Conservation (phyloP, 1,284 basidiomycete species). For the Termitomyces sp. region DNA sequence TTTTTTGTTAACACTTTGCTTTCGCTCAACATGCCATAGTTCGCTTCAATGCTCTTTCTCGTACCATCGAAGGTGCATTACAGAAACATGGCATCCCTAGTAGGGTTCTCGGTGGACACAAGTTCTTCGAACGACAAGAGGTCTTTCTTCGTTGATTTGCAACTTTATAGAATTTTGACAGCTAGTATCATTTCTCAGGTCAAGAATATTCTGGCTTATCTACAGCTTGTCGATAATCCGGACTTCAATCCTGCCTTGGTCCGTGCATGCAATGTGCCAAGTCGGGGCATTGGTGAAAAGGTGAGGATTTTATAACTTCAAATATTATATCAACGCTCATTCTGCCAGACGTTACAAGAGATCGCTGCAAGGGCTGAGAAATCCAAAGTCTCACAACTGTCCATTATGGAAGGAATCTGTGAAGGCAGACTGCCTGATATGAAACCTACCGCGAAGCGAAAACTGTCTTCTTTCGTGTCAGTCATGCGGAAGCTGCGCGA, state of each 20-base stretch:
- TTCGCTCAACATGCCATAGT: constrained; percentile 39
- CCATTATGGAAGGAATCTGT: constrained; percentile 19
- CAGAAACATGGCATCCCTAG: constrained; percentile 78
- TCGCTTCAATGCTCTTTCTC: constrained; percentile 80
- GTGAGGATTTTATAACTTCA: constrained; percentile 29
- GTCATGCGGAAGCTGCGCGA: constrained; percentile 37
- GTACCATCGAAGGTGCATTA: constrained; percentile 73
- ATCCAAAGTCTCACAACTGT: constrained; percentile 15
- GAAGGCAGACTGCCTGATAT: constrained; percentile 17
- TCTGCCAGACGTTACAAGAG: constrained; percentile 16
- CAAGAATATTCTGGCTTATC: constrained; percentile 85
- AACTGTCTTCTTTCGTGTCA: constrained; percentile 17
- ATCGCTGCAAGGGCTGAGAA: constrained; percentile 15
- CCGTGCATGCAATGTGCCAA: constrained; percentile 76
- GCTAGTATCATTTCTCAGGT: constrained; percentile 53
- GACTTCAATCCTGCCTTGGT: constrained; percentile 72
- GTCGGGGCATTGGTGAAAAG: constrained; percentile 81
- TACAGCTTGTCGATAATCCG: constrained; percentile 83
- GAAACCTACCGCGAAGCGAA: constrained; percentile 14
- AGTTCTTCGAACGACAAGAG: constrained; percentile 21
- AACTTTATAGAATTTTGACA: not conserved
- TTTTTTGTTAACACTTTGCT: not conserved
- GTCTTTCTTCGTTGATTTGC: not conserved
- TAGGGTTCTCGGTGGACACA: constrained; percentile 63
- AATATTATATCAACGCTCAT: not conserved